These are phyloP conservation scores for Carex pumila DNA, from an alignment of 176 grass and related monocot genomes.

Conservation along the genomic window DNA sequence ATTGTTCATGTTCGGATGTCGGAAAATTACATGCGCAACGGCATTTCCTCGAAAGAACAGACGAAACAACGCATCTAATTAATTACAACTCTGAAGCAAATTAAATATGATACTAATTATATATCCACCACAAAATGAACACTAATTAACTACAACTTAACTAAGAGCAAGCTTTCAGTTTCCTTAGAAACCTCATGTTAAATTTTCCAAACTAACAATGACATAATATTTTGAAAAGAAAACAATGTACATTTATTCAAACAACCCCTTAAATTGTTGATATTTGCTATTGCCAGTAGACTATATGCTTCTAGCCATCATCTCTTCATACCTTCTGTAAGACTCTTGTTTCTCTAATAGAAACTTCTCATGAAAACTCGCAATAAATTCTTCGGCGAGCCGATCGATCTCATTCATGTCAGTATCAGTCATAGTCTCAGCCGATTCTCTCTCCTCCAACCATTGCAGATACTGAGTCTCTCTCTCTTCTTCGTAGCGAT, in stretches of 20 bases:
- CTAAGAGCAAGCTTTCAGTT: not conserved
- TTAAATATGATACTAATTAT: not conserved
- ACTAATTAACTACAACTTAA: not conserved
- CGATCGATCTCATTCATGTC: constrained; percentile 58
- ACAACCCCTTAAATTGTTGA: not conserved
- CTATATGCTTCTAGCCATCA: constrained; percentile 54
- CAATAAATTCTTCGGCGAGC: constrained; percentile 75
- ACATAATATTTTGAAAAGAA: not conserved
- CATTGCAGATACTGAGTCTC: constrained; percentile 48
- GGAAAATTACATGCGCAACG: not conserved
- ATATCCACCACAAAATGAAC: not conserved
- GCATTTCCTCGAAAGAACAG: not conserved
- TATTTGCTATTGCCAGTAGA: not conserved
- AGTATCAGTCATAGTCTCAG: not conserved
- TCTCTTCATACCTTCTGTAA: constrained; percentile 76
- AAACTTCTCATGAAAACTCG: constrained; percentile 59
- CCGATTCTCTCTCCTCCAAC: constrained; percentile 39
- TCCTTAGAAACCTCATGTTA: not conserved
- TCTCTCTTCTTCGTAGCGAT: not conserved
- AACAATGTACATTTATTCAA: not conserved
- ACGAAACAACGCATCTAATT: not conserved
- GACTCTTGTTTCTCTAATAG: constrained; percentile 95
- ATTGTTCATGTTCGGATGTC: not conserved
- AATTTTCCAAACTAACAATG: not conserved
- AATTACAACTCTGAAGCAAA: not conserved